Evolutionary conservation across 345 rosid genomes (phyloP).

Genomic region (Sisymbrium altissimum): DNA sequence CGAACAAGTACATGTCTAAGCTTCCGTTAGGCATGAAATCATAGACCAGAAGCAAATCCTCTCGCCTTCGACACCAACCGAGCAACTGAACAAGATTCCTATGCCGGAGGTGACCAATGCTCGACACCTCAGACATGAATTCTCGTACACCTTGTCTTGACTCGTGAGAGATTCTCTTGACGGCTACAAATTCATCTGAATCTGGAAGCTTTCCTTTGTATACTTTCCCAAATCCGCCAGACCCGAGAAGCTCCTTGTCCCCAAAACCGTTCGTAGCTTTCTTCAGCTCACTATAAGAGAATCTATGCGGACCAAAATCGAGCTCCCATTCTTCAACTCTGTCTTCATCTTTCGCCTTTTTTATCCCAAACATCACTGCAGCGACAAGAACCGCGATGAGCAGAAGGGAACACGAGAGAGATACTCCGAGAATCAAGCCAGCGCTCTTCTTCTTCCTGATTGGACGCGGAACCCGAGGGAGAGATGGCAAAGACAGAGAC

Average conservation of each 20-base stretch:
- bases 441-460: conserved; percentile 30
- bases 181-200: conserved; percentile 57
- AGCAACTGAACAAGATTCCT: conserved; percentile 80
- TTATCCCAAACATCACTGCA: conserved; percentile 37
- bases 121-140: conserved; percentile 79
- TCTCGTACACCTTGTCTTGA: conserved; percentile 80
- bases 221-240: conserved; percentile 87
- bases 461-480: conserved; percentile 54
- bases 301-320: conserved; percentile 81
- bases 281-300: conserved; percentile 68
- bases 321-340: conserved; percentile 77
- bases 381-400: conserved; percentile 27
- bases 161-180: conserved; percentile 70
- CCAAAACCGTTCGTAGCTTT: conserved; percentile 74
- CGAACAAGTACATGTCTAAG: conserved; percentile 78
- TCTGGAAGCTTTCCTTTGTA: conserved; percentile 66
- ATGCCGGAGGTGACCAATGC: conserved; percentile 85
- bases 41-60: conserved; percentile 70
- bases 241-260: conserved; percentile 75
- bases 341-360: conserved; percentile 49
- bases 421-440: conserved; percentile 39
- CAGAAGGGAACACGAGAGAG: conserved; percentile 38
- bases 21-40: conserved; percentile 92
- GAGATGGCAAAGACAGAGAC: conserved; percentile 54
- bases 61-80: conserved; percentile 70